phyloP scores from a whole-genome alignment of 2,329 filamentous ascomycete genomes.

The Dissoconium aciculare region DNA sequence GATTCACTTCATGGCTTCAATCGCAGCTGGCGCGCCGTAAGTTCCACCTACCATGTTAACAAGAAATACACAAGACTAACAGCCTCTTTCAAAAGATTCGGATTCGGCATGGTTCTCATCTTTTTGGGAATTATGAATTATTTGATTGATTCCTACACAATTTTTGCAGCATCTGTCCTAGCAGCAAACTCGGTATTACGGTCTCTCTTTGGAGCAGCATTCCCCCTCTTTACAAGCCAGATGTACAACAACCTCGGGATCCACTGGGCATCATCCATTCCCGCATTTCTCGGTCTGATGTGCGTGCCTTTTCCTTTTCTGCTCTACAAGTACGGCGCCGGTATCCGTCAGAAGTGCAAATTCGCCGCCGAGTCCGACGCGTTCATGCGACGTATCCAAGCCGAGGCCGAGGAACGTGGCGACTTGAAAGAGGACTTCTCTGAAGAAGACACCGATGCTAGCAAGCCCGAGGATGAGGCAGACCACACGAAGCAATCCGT shows the following conservation, averaged over 20 bases:
- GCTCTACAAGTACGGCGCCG: conserved; percentile 56
- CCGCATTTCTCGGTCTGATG: conserved; percentile 56
- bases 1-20: conserved; percentile 42
- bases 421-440: conserved; percentile 2
- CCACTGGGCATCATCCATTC: conserved; percentile 55
- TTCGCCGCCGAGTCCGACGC: conserved; percentile 52
- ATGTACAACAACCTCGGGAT: conserved; percentile 43
- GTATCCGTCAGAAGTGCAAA: conserved; percentile 52
- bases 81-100: conserved; percentile 27
- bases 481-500: conserved; percentile 1
- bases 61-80: background rate
- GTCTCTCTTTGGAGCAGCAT: conserved; percentile 61
- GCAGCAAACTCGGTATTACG: conserved; percentile 69
- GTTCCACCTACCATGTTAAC: background rate
- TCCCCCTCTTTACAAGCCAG: conserved; percentile 63
- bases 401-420: conserved; percentile 9
- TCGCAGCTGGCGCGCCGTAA: conserved; percentile 34
- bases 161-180: conserved; percentile 56
- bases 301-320: conserved; percentile 63
- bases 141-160: conserved; percentile 47
- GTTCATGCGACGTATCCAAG: conserved; percentile 38
- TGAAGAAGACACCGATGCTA: conserved; percentile 1
- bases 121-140: conserved; percentile 54
- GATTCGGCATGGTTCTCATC: conserved; percentile 47
- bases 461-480: conserved; percentile 5